Evolutionary conservation across 176 grass and related monocot genomes (phyloP), one percentile per base, ranked within the genome.

Genomic region (Bothriochloa decipiens): DNA sequence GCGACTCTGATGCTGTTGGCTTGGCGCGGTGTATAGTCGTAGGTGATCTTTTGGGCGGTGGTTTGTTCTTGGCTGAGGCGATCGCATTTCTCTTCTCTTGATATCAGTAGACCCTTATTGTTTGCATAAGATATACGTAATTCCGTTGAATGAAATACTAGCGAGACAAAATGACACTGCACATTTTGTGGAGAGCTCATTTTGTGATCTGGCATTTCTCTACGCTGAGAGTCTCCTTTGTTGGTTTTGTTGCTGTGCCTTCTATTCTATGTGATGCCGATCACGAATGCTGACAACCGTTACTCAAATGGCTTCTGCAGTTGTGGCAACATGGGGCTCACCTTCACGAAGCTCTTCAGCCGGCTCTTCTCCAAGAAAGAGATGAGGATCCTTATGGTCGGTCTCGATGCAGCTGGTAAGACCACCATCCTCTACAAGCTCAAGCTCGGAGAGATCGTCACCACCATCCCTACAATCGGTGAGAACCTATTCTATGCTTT

Each of bases 351-450:
- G 87, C 89, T 94, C 29, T 91, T 94, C 63, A 94, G 92, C 68
- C 89, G 89, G 18, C 92, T 94, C 70, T 94, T 94, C 77, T 87
- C 92, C 9, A 94, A 94, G 81, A 91, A 84, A 87, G 92, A 91
- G 87, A 94, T 94, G 92, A 83, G 89, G 72, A 94, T 94, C 46
- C 84, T 94, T 37, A 94, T 94, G 92, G 92, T 94, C 1, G 89
- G 92, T 81, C 92, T 94, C 77, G 92, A 94, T 75, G 92, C 92
- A 20, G 89, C 89, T 84, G 92, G 92, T 91, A 94, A 94, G 81
- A 94, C 92, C 27, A 94, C 92, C 23, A 94, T 94, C 25, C 81
- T 94, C 74, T 94, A 94, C 84, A 94, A 94, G 92, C 89, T 94
- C 83, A 94, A 94, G 77, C 92, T 94, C 8, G 92, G 92, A 70